phyloP scores from a whole-genome alignment of 2,329 filamentous ascomycete species.

The Sporothrix mexicana region DNA sequence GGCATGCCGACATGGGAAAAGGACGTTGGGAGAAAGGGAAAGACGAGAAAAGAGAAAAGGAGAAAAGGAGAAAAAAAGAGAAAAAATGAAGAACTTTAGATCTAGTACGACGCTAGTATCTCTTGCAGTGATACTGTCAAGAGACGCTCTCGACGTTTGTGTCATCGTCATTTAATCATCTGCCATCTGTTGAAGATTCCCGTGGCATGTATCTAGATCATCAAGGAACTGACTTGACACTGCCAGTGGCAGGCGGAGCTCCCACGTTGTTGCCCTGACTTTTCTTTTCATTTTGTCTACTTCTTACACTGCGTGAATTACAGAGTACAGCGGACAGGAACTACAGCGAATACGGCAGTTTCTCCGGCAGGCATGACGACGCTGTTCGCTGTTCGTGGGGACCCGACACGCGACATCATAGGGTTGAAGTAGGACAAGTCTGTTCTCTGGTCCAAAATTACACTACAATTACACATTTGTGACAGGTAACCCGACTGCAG shows the following conservation, averaged over 20 bases:
- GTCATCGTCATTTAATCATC: background rate
- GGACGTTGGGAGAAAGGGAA: background rate
- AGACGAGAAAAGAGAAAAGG: background rate
- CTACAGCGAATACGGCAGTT: background rate
- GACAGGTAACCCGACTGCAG: too few species aligned
- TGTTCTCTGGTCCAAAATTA: too few species aligned
- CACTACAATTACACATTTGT: background rate
- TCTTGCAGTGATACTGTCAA: background rate
- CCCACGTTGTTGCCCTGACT: background rate
- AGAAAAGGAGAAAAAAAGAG: background rate
- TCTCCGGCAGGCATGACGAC: background rate
- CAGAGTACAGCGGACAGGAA: background rate
- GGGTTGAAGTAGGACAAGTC: background rate
- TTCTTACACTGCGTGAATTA: constrained; percentile 1
- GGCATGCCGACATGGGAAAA: background rate
- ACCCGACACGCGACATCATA: background rate
- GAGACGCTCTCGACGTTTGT: too few species aligned
- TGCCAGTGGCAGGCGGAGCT: background rate
- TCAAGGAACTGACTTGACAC: background rate
- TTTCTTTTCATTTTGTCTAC: background rate
- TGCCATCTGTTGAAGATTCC: background rate
- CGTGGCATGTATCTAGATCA: background rate
- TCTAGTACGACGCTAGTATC: background rate
- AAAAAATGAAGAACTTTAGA: background rate
- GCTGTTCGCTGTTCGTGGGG: background rate